Evolutionary conservation across 352 stramenopile genomes (phyloP), one percentile per base, ranked within the genome.

Genomic region (Saprolegnia parasitica): DNA sequence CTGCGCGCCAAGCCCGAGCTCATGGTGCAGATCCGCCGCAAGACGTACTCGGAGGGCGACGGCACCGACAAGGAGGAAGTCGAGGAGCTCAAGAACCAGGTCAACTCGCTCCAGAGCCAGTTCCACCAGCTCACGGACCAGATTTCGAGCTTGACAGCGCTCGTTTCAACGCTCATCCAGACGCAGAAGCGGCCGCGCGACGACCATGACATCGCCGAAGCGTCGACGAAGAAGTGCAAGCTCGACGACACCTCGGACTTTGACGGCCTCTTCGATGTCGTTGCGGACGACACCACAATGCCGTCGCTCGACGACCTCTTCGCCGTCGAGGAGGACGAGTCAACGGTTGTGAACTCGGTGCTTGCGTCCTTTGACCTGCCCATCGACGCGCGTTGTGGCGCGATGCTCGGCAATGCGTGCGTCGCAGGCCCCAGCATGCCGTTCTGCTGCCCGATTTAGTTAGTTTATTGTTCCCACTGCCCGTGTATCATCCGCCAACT

Each of bases 11-110:
- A 86, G 24, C 80, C 91, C 54, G 81, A 94, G 56, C 79, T 96
- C 35, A 90, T 97, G 77, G 75, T 77, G 4, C 84, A 95, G 72
- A 97, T 97, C 68, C 84, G 84, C 23, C 82, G 87, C 35, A 95
- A 95, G 72, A 95, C 87, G 49, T 70, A 70, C 63, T 70, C 63
- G 46, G 63, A 70, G 39, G 63, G 63, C 4, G 63, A 57, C 4
- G 24, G 39, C 49, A 47, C 42, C 5, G 61, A 67, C 20, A 70
- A 70, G 54, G 63, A 70, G 61, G 63, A 70, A 61, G 63, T 70
- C 21, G 63, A 70, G 26, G 63, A 61, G 54, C 54, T 70, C n/a
- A 70, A 70, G 29, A 29, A 52, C 39, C 63, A 70, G 26, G 63
- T 70, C 20, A 61, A 52, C 29, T 61, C 63, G 35, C 54, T 70